Evolutionary conservation across 1,284 basidiomycete species (phyloP).

Genomic region (Coniophora puteana): DNA sequence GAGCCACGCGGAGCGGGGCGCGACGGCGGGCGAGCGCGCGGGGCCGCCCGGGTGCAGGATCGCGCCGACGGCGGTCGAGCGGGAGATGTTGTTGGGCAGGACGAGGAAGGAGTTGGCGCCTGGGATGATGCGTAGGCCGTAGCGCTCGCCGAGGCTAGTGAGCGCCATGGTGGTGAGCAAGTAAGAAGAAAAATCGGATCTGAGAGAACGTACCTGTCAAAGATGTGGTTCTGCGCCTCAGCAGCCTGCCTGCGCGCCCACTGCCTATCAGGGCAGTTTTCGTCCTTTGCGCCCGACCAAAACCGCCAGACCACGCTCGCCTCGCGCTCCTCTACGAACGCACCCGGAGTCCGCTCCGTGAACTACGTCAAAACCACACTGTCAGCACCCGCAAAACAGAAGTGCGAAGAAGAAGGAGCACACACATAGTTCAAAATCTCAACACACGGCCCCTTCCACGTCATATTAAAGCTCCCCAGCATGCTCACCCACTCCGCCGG

Average conservation of each 20-base stretch:
- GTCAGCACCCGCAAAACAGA: background rate
- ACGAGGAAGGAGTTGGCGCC: conserved; percentile 78
- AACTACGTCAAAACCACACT: conserved; percentile 52
- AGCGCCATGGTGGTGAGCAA: background rate
- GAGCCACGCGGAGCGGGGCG: conserved; percentile 4
- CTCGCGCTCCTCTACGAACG: conserved; percentile 82
- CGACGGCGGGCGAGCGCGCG: conserved; percentile 42
- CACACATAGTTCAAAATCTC: conserved; percentile 81
- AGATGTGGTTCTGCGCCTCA: conserved; percentile 89
- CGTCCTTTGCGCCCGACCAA: conserved; percentile 53
- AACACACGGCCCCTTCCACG: conserved; percentile 75
- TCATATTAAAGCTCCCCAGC: conserved; percentile 73
- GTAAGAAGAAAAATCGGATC: background rate
- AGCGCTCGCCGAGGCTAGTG: conserved; percentile 70
- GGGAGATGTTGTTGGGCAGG: conserved; percentile 79
- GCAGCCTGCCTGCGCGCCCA: conserved; percentile 86
- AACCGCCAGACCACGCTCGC: conserved; percentile 84
- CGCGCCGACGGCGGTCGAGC: conserved; percentile 75
- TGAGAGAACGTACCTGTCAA: conserved; percentile 51
- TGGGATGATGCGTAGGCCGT: conserved; percentile 77
- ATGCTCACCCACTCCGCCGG: conserved; percentile 68
- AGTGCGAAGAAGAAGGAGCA: conserved; percentile 9
- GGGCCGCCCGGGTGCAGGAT: conserved; percentile 70
- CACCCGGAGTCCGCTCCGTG: conserved; percentile 82
- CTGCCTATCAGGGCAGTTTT: conserved; percentile 52